Conservation (phyloP, 495 filamentous ascomycete genomes). For the Sabuloglossum arenarium region DNA sequence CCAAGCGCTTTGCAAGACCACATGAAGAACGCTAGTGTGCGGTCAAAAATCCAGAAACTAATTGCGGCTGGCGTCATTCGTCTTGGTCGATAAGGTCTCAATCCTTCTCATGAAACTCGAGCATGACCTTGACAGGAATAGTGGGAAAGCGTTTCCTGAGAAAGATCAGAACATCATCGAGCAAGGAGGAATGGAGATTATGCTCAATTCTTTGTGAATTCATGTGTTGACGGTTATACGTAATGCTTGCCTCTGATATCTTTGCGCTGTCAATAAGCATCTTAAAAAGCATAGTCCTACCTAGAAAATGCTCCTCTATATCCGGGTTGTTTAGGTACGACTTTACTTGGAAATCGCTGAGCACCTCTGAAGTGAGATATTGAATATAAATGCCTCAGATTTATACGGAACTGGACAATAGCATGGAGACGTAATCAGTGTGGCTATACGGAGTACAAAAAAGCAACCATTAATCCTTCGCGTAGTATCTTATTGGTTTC, state of each 20-base stretch:
- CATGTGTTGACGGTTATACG: not conserved
- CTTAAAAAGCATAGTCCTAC: not conserved
- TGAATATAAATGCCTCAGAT: too few relatives aligned
- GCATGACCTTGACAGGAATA: not conserved
- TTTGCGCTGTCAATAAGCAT: not conserved
- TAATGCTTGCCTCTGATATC: not conserved
- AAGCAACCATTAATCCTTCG: too few relatives aligned
- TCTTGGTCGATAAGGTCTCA: slow-evolving; percentile 33
- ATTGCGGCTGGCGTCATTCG: slow-evolving; percentile 84
- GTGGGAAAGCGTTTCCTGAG: not conserved
- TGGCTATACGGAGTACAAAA: too few relatives aligned
- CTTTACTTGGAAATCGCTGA: too few relatives aligned
- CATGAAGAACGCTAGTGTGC: slow-evolving; percentile 77
- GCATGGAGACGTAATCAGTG: too few relatives aligned
- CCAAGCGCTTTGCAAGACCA: slow-evolving; percentile 84
- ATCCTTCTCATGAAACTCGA: not conserved
- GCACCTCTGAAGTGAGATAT: too few relatives aligned
- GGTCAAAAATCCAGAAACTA: slow-evolving; percentile 70
- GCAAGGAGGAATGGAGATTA: too few relatives aligned
- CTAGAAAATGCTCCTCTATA: too few relatives aligned
- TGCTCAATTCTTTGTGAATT: not conserved
- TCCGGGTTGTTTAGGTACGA: too few relatives aligned
- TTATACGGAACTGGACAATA: too few relatives aligned
- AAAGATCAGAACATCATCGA: not conserved
- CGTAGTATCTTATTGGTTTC: too few relatives aligned